Evolutionary conservation across 108 stramenopile species (phyloP).

Genomic region (Skeletonema potamos): DNA sequence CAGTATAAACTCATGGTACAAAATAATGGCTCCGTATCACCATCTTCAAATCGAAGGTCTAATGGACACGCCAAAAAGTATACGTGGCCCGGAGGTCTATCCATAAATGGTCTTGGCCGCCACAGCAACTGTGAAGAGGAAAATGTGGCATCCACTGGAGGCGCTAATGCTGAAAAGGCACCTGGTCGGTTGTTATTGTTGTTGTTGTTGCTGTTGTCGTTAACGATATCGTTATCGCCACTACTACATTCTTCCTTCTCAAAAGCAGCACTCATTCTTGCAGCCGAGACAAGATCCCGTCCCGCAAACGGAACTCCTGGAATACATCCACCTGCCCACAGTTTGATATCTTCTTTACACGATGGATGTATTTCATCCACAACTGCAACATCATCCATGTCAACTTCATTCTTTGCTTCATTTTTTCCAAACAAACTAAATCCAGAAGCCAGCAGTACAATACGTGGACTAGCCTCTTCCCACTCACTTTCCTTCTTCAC

Average conservation of each 20-base stretch:
- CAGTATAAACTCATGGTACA: slow-evolving; percentile 73
- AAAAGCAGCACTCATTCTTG: slow-evolving; percentile 42
- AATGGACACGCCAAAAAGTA: slow-evolving; percentile 63
- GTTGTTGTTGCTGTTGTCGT: neutral
- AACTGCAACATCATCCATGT: slow-evolving; percentile 36
- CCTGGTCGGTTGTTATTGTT: slow-evolving; percentile 5
- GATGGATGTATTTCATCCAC: slow-evolving; percentile 13
- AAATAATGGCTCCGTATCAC: slow-evolving; percentile 67
- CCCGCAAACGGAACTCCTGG: slow-evolving; percentile 67
- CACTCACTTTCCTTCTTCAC: slow-evolving; percentile 73
- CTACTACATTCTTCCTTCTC: neutral
- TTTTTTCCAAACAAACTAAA: slow-evolving; percentile 13
- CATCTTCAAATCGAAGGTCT: slow-evolving; percentile 48
- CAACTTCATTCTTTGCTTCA: slow-evolving; percentile 25
- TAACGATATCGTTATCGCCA: neutral
- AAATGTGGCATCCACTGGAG: slow-evolving; percentile 72
- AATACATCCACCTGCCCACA: slow-evolving; percentile 50
- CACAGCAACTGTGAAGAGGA: slow-evolving; percentile 55
- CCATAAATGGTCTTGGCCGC: slow-evolving; percentile 76
- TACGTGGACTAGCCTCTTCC: slow-evolving; percentile 83
- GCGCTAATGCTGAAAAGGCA: slow-evolving; percentile 62
- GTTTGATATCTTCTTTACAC: slow-evolving; percentile 13
- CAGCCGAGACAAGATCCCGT: slow-evolving; percentile 55
- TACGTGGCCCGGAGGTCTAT: slow-evolving; percentile 65
- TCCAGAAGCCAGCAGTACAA: slow-evolving; percentile 58